phyloP scores from a whole-genome alignment of 768 basidiomycete species.

The Boletus rubescentipes region DNA sequence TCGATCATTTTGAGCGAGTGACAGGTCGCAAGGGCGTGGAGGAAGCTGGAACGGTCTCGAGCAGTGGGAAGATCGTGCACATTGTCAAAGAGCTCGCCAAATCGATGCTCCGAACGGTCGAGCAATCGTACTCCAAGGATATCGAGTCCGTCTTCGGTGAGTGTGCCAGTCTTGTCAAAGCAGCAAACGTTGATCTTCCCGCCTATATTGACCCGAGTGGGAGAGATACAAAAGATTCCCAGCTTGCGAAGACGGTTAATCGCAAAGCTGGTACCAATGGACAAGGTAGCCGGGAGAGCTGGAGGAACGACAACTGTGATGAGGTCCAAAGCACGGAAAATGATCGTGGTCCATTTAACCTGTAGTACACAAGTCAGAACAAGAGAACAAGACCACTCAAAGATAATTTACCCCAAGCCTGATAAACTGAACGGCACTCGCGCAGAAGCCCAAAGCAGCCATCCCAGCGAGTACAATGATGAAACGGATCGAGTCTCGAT shows the following conservation, averaged over 20 bases:
- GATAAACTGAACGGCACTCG: constrained; percentile 89
- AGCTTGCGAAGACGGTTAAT: constrained; percentile 81
- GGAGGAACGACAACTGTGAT: constrained; percentile 98
- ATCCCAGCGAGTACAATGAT: constrained; percentile 91
- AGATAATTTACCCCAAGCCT: constrained; percentile 65
- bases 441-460: constrained; percentile 87
- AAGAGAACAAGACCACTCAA: neutral
- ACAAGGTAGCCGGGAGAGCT: constrained; percentile 93
- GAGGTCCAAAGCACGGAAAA: constrained; percentile 89
- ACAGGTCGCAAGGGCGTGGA: constrained; percentile 94
- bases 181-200: constrained; percentile 97
- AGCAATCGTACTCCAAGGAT: constrained; percentile 90
- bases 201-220: constrained; percentile 90
- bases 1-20: constrained; percentile 93
- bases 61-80: constrained; percentile 79
- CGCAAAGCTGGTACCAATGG: constrained; percentile 96
- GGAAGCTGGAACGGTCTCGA: constrained; percentile 73
- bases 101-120: constrained; percentile 71
- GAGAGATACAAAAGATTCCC: constrained; percentile 95
- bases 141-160: constrained; percentile 97
- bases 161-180: constrained; percentile 98
- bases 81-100: constrained; percentile 88
- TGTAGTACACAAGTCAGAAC: constrained; percentile 31
- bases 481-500: constrained; percentile 87
- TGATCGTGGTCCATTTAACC: constrained; percentile 88